Evolutionary conservation across 306 rosid genomes (phyloP).

Genomic region (Spatholobus suberectus): DNA sequence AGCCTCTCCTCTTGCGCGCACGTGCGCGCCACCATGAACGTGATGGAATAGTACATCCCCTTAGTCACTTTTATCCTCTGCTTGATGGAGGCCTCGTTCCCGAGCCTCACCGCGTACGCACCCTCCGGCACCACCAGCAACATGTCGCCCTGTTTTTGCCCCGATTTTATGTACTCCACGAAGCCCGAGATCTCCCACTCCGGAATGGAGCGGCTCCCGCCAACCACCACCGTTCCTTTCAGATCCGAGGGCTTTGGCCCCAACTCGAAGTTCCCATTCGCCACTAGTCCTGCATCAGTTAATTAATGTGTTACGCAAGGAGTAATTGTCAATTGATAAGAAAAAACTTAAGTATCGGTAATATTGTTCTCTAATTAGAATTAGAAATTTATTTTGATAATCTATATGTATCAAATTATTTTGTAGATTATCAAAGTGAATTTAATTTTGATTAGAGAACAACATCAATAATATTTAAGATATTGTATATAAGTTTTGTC

Average conservation of each 20-base stretch:
- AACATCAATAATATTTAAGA: too few species aligned
- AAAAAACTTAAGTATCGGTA: too few species aligned
- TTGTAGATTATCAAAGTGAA: too few species aligned
- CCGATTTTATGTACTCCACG: constrained; percentile 92
- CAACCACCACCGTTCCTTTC: constrained; percentile 75
- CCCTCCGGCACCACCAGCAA: constrained; percentile 94
- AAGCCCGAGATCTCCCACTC: constrained; percentile 84
- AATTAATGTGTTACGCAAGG: too few species aligned
- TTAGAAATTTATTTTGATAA: too few species aligned
- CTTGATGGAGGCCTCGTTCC: constrained; percentile 89
- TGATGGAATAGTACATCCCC: constrained; percentile 77
- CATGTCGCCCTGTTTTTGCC: constrained; percentile 99
- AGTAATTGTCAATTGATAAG: too few species aligned
- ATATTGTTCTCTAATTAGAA: too few species aligned
- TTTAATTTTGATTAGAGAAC: too few species aligned
- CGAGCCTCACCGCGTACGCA: constrained; percentile 85
- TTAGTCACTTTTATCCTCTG: constrained; percentile 67
- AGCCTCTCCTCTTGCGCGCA: constrained; percentile 91
- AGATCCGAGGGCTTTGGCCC: constrained; percentile 68
- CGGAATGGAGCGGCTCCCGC: constrained; percentile 71
- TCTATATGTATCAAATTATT: too few species aligned
- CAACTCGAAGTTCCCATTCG: constrained; percentile 84
- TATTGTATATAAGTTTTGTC: too few species aligned
- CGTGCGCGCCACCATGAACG: constrained; percentile 91
- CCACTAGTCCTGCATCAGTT: constrained; percentile 78